Conservation (phyloP, 2,329 filamentous ascomycete genomes). For the Fusarium sterilihyphosum region DNA sequence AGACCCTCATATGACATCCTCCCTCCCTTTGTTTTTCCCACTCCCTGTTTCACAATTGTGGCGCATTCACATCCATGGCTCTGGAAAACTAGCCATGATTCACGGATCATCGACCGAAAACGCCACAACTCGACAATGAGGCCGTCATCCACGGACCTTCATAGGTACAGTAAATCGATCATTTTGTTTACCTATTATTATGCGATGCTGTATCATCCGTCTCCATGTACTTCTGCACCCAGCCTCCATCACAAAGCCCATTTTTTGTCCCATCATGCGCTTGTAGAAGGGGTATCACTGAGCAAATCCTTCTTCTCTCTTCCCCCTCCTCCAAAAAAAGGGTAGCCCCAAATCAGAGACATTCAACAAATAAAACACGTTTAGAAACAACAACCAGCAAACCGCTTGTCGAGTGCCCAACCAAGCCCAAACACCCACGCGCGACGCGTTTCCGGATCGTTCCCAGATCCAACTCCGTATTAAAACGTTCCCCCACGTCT, state of each 20-base stretch:
- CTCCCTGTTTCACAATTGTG: constrained; percentile 22
- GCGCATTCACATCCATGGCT: constrained; percentile 1
- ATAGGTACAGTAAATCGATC: neutral
- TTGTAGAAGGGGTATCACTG: constrained; percentile 14
- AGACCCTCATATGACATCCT: constrained; percentile 13
- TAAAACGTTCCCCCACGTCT: constrained; percentile 14
- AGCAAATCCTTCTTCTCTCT: neutral
- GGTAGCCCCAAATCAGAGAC: constrained; percentile 31
- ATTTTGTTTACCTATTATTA: constrained; percentile 11
- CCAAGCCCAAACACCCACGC: constrained; percentile 32
- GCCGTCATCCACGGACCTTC: neutral
- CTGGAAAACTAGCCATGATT: constrained; percentile 14
- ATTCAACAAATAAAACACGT: constrained; percentile 25
- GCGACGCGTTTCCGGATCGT: constrained; percentile 30
- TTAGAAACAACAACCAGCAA: constrained; percentile 21
- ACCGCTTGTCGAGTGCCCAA: constrained; percentile 28
- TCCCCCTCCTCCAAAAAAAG: neutral
- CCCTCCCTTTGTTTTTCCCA: neutral
- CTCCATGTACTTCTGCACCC: constrained; percentile 3
- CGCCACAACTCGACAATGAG: constrained; percentile 2
- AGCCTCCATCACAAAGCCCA: constrained; percentile 8
- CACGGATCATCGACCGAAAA: neutral
- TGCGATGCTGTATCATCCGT: constrained; percentile 20
- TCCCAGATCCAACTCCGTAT: constrained; percentile 33
- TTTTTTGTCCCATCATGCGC: constrained; percentile 11